Percentiles rank a stretch among this genome's conserved stretches.
Evolutionary conservation across 2,329 filamentous ascomycete species (phyloP).

Genomic region (Fusarium sp.): DNA sequence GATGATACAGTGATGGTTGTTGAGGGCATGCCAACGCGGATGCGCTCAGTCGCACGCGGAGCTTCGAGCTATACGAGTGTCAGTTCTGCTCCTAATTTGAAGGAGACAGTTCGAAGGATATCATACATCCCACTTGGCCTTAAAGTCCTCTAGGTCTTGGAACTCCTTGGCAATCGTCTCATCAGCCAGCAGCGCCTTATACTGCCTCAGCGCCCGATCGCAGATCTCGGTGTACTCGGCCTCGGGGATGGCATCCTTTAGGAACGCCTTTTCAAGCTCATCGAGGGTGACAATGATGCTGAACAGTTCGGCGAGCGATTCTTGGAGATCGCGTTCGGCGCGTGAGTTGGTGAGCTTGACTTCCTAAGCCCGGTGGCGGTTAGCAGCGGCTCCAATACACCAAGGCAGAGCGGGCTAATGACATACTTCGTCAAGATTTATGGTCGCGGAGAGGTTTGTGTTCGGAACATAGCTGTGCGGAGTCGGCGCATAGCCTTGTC

Average conservation of each 20-base stretch:
- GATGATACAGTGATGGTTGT: slow-evolving; percentile 77
- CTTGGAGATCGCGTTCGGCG: slow-evolving; percentile 92
- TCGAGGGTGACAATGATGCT: slow-evolving; percentile 97
- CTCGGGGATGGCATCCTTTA: slow-evolving; percentile 95
- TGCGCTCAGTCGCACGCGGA: slow-evolving; percentile 91
- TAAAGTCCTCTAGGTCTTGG: slow-evolving; percentile 90
- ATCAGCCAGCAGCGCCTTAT: slow-evolving; percentile 93
- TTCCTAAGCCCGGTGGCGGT: slow-evolving; percentile 73
- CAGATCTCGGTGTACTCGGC: slow-evolving; percentile 97
- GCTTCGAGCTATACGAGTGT: slow-evolving; percentile 81
- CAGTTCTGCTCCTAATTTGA: background rate
- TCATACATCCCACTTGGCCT: slow-evolving; percentile 88
- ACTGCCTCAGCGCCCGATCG: slow-evolving; percentile 93
- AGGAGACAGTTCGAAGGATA: fast-evolving
- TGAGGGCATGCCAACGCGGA: slow-evolving; percentile 92
- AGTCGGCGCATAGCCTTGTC: slow-evolving; percentile 87
- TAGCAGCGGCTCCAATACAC: slow-evolving; percentile 17
- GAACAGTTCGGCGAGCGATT: slow-evolving; percentile 96
- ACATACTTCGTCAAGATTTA: slow-evolving; percentile 90
- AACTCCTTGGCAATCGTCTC: slow-evolving; percentile 93
- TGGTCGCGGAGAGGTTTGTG: slow-evolving; percentile 85
- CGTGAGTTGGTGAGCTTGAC: slow-evolving; percentile 91
- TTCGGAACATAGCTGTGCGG: slow-evolving; percentile 94
- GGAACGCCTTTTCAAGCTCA: slow-evolving; percentile 94
- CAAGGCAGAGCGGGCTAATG: background rate